phyloP scores from a whole-genome alignment of 441 rosid genomes.

The Syzygium syzygioides region DNA sequence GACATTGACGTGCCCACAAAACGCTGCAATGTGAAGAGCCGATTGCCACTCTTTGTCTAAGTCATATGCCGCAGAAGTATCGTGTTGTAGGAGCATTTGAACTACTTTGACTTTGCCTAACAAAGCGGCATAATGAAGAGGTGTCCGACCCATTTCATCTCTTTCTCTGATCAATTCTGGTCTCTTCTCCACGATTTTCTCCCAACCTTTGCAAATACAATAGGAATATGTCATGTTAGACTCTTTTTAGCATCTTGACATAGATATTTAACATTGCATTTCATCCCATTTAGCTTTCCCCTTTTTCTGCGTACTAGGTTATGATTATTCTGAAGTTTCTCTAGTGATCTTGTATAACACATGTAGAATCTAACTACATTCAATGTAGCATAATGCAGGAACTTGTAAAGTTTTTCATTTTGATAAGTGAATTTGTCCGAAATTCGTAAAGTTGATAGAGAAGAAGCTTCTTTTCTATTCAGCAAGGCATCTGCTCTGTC shows the following conservation, averaged over 20 bases:
- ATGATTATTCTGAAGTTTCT: background rate
- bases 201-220: background rate
- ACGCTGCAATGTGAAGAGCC: slow-evolving; percentile 11
- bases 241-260: background rate
- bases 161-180: background rate
- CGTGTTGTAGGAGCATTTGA: background rate
- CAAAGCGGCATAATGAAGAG: slow-evolving; percentile 23
- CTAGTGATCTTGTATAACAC: background rate
- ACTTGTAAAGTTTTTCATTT: too few relatives aligned
- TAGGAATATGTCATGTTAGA: background rate
- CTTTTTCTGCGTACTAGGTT: background rate
- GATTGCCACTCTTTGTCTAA: slow-evolving; percentile 3
- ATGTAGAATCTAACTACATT: background rate
- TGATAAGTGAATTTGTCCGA: background rate
- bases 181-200: background rate
- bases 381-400: background rate
- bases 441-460: background rate
- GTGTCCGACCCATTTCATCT: slow-evolving; percentile 16
- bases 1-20: background rate
- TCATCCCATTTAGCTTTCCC: background rate
- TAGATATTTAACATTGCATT: background rate
- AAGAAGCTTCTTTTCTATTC: background rate
- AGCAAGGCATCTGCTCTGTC: background rate
- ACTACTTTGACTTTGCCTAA: background rate
- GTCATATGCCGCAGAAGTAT: background rate